Percentiles rank a stretch among this genome's conserved stretches.
These are phyloP conservation scores for Zymoseptoria crescenta DNA, from an alignment of 2,329 filamentous ascomycete species.

Conservation along the genomic window DNA sequence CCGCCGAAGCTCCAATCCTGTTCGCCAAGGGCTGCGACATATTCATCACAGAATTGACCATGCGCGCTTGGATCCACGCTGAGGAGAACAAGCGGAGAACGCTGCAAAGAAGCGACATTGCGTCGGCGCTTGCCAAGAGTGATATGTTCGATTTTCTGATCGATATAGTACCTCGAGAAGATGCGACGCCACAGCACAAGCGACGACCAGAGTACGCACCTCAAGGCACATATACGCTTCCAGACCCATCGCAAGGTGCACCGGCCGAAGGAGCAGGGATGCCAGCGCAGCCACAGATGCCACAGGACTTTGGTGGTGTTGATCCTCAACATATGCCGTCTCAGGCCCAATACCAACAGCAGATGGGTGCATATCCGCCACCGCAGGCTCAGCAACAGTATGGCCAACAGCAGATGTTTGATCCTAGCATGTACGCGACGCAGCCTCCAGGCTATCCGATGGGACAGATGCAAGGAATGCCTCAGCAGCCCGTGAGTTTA, in stretches of 20 bases:
- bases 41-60: constrained; percentile 90
- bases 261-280: constrained; percentile 30
- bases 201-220: constrained; percentile 40
- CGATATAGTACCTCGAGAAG: constrained; percentile 94
- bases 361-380: constrained; percentile 72
- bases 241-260: constrained; percentile 47
- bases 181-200: constrained; percentile 80
- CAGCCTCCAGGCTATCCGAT: constrained; percentile 24
- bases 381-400: constrained; percentile 71
- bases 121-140: constrained; percentile 87
- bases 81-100: constrained; percentile 98
- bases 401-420: constrained; percentile 71
- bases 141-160: constrained; percentile 99
- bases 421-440: constrained; percentile 65
- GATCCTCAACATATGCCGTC: constrained; percentile 27
- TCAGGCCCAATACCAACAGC: constrained; percentile 63
- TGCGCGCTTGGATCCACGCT: constrained; percentile 98
- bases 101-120: constrained; percentile 91
- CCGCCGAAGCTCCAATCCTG: constrained; percentile 90
- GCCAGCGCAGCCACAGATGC: constrained; percentile 23
- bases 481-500: constrained; percentile 20
- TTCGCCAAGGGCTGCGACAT: constrained; percentile 99
- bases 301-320: constrained; percentile 27
- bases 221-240: constrained; percentile 37
- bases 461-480: constrained; percentile 27